These are phyloP conservation scores for Cenococcum geophilum DNA, from an alignment of 495 filamentous ascomycete species.

Conservation along the genomic window DNA sequence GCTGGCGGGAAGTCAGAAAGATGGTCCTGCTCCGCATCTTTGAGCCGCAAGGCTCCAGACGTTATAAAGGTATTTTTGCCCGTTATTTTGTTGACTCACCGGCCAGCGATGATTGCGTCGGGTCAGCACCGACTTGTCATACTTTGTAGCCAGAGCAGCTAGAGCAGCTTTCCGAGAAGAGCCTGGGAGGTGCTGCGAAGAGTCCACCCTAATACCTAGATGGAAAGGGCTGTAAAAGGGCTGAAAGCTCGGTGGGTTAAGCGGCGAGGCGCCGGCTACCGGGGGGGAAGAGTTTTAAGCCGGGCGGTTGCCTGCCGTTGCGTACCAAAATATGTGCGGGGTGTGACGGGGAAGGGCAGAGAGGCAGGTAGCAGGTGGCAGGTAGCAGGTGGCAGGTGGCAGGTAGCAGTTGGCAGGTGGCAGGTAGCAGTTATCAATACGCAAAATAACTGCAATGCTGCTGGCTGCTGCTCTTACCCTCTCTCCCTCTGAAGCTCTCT, in stretches of 20 bases:
- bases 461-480: too few relatives aligned
- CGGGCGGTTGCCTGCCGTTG: not conserved
- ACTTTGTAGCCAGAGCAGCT: too few relatives aligned
- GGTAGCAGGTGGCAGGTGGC: not conserved
- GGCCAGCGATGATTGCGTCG: not conserved
- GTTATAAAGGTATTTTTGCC: not conserved
- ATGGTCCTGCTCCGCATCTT: not conserved
- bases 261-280: not conserved
- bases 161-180: too few relatives aligned
- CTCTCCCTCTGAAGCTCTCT: too few relatives aligned
- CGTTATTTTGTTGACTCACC: not conserved
- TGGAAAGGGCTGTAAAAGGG: not conserved
- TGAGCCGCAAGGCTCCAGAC: not conserved
- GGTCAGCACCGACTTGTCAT: not conserved
- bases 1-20: not conserved
- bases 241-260: too few relatives aligned
- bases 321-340: not conserved
- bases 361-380: not conserved
- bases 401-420: too few relatives aligned
- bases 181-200: too few relatives aligned
- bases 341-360: too few relatives aligned
- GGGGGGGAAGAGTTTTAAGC: not conserved
- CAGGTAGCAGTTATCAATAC: too few relatives aligned
- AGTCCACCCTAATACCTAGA: not conserved
- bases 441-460: too few relatives aligned